Evolutionary conservation across 1,284 basidiomycete species (phyloP).

Genomic region (Ganoderma lingzhi): DNA sequence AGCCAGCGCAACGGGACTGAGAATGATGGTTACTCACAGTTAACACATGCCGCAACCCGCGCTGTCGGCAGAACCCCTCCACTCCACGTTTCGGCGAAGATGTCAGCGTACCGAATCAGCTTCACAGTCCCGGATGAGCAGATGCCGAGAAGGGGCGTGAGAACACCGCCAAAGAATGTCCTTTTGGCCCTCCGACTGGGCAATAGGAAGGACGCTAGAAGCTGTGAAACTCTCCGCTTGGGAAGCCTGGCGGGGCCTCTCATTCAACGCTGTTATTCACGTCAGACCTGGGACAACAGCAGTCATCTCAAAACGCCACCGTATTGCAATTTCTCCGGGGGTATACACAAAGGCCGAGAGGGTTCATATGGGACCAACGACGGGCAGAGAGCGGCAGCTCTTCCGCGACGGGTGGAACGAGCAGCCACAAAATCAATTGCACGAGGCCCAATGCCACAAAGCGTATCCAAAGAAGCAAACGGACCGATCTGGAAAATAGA

Average conservation of each 20-base stretch:
- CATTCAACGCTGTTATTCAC: background rate
- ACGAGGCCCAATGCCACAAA: constrained; percentile 17
- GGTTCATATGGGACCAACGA: constrained; percentile 4
- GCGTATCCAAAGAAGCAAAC: constrained; percentile 6
- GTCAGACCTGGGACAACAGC: constrained; percentile 9
- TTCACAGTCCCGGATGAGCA: constrained; percentile 3
- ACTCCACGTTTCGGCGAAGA: constrained; percentile 5
- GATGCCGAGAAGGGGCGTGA: constrained; percentile 11
- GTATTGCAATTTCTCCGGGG: constrained; percentile 10
- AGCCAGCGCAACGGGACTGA: constrained; percentile 4
- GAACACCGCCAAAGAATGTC: constrained; percentile 9
- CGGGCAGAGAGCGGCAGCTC: background rate
- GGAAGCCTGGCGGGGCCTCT: background rate
- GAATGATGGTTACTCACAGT: constrained; percentile 8
- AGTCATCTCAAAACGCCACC: constrained; percentile 2
- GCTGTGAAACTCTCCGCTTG: constrained; percentile 2
- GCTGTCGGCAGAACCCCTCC: background rate
- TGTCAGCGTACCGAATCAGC: background rate
- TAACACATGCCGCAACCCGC: constrained; percentile 12
- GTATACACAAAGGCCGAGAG: constrained; percentile 6
- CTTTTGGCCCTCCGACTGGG: background rate
- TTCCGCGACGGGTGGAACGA: constrained; percentile 2
- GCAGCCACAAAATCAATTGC: constrained; percentile 12
- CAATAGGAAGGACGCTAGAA: constrained; percentile 21
- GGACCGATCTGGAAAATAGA: background rate